Conservation (phyloP, 345 rosid genomes). For the Murraya koenigii region DNA sequence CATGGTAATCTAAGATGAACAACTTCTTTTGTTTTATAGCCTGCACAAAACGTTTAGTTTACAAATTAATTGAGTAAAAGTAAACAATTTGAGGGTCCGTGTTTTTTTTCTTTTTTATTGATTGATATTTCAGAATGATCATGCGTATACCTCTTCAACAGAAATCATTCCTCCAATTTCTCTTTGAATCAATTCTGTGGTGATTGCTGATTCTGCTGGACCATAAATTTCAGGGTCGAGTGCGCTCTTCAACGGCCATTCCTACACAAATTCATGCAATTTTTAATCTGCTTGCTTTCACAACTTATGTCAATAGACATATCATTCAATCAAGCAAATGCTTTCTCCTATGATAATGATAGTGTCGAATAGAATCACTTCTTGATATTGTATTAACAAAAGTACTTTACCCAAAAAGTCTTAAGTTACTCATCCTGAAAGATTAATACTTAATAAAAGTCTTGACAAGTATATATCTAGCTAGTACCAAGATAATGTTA, state of each 20-base stretch:
- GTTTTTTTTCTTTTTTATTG: neutral
- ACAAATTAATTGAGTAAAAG: neutral
- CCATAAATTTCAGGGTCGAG: constrained; percentile 74
- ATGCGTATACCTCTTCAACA: constrained; percentile 43
- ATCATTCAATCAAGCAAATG: no score
- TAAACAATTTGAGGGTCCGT: neutral
- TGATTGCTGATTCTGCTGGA: constrained; percentile 56
- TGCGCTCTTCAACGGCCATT: constrained; percentile 77
- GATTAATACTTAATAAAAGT: no score
- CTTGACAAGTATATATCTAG: no score
- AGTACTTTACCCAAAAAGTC: no score
- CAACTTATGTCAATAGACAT: no score
- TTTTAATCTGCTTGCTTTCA: neutral
- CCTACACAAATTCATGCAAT: constrained; percentile 34
- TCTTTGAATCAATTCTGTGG: constrained; percentile 50
- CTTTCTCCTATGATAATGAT: no score
- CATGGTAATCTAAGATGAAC: constrained; percentile 65
- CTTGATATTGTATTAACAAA: no score
- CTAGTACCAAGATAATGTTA: no score
- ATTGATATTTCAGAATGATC: neutral
- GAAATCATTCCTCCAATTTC: constrained; percentile 58
- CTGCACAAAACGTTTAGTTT: constrained; percentile 22
- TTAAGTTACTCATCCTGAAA: no score
- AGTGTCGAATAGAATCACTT: no score
- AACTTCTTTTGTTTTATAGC: constrained; percentile 49